These are phyloP conservation scores for Fusarium drepaniforme DNA, from an alignment of 2,329 filamentous ascomycete genomes.

Conservation along the genomic window DNA sequence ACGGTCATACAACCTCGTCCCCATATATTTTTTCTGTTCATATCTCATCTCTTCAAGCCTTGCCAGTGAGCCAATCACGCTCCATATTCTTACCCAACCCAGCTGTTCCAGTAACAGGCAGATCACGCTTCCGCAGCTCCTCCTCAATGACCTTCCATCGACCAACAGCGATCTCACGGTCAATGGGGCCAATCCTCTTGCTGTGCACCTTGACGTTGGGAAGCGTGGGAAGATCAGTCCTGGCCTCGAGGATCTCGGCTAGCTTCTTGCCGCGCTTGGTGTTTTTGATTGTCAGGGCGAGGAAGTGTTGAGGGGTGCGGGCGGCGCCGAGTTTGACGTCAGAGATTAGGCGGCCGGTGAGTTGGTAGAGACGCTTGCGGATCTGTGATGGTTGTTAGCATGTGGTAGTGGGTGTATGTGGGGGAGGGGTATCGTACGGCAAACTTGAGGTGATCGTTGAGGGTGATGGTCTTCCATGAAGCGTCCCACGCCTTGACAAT, in stretches of 20 bases:
- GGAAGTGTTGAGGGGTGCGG: conserved; percentile 65
- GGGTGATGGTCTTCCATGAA: conserved; percentile 68
- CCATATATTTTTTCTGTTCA: conserved; percentile 20
- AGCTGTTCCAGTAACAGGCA: conserved; percentile 67
- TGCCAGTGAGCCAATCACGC: conserved; percentile 57
- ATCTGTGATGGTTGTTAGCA: conserved; percentile 66
- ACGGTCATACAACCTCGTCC: conserved; percentile 38
- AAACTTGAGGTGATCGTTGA: conserved; percentile 77
- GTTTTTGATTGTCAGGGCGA: conserved; percentile 65
- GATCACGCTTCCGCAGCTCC: conserved; percentile 71
- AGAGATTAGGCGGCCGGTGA: conserved; percentile 81
- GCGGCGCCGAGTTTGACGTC: conserved; percentile 75
- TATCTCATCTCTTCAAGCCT: conserved; percentile 41
- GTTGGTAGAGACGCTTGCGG: conserved; percentile 82
- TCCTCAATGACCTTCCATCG: conserved; percentile 84
- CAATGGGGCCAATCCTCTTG: conserved; percentile 75
- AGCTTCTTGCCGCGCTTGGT: conserved; percentile 73
- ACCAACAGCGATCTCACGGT: conserved; percentile 79
- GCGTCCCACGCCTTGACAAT: conserved; percentile 61
- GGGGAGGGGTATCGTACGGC: conserved; percentile 65
- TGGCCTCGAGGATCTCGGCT: conserved; percentile 66
- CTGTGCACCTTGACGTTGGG: conserved; percentile 78
- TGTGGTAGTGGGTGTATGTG: not conserved
- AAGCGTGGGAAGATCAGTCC: conserved; percentile 60
- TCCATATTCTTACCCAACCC: conserved; percentile 57